phyloP scores from a whole-genome alignment of 2,329 filamentous ascomycete genomes.

The Pseudogymnoascus sp. region DNA sequence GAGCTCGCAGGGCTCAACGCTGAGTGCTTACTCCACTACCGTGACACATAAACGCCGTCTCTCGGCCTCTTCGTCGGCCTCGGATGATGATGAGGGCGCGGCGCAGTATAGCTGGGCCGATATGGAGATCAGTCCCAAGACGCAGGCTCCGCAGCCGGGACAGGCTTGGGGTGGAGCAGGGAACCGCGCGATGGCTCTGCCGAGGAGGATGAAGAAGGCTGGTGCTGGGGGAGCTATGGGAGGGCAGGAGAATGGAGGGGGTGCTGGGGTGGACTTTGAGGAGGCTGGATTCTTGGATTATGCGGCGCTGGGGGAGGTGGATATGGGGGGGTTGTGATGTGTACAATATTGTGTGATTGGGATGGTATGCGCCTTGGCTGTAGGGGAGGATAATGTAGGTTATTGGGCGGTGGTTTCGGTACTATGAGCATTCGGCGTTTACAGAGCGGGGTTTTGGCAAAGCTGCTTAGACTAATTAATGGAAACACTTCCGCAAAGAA shows the following conservation, averaged over 20 bases:
- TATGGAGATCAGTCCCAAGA: background rate
- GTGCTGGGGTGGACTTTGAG: slow-evolving; percentile 45
- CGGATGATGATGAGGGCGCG: slow-evolving; percentile 18
- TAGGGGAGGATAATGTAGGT: background rate
- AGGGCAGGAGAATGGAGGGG: slow-evolving; percentile 40
- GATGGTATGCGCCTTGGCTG: background rate
- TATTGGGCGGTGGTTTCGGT: background rate
- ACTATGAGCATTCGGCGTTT: background rate
- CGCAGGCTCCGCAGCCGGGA: slow-evolving; percentile 11
- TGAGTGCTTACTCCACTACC: slow-evolving; percentile 4
- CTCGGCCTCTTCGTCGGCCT: background rate
- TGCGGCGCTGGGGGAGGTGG: slow-evolving; percentile 21
- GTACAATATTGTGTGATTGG: background rate
- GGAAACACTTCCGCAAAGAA: background rate
- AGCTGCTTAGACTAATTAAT: background rate
- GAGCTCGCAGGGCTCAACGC: slow-evolving; percentile 21
- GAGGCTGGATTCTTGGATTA: slow-evolving; percentile 58
- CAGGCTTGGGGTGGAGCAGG: slow-evolving; percentile 29
- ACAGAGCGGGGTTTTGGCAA: background rate
- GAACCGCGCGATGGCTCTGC: slow-evolving; percentile 24
- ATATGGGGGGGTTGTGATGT: slow-evolving; percentile 24
- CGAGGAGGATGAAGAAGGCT: slow-evolving; percentile 18
- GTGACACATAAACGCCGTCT: background rate
- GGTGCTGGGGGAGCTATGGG: slow-evolving; percentile 21
- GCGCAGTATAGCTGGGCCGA: slow-evolving; percentile 4